Conservation (phyloP, 1,284 basidiomycete genomes). For the Leccinum ponderosum region DNA sequence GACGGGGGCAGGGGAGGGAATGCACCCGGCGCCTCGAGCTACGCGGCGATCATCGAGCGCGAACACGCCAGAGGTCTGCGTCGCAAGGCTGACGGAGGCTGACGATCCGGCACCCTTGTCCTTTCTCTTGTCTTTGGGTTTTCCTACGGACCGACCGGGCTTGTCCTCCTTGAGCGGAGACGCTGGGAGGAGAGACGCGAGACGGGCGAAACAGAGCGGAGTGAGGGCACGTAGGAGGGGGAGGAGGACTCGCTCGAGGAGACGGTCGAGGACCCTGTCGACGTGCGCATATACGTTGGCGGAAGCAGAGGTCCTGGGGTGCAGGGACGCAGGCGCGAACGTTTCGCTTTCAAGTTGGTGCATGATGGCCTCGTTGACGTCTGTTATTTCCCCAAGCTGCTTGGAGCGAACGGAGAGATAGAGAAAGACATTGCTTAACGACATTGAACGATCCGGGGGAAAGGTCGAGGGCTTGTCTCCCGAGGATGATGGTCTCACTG, state of each 20-base stretch:
- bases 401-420: no score
- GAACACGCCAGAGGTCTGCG: constrained; percentile 14
- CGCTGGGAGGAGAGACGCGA: neutral
- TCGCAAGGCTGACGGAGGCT: neutral
- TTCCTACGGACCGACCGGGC: neutral
- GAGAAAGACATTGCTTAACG: no score
- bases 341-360: constrained; percentile 10
- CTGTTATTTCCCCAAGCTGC: no score
- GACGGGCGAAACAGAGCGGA: constrained; percentile 16
- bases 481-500: no score
- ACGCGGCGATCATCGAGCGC: constrained; percentile 19
- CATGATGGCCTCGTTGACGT: no score
- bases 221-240: constrained; percentile 21
- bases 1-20: no score
- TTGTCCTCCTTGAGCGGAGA: constrained; percentile 6
- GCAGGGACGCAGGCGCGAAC: constrained; percentile 3
- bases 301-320: neutral
- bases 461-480: no score
- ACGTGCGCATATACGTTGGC: constrained; percentile 9
- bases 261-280: constrained; percentile 21
- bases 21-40: constrained; percentile 19
- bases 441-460: no score
- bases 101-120: neutral
- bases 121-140: constrained; percentile 5
- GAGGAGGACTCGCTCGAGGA: constrained; percentile 24